Conservation (phyloP, 2,329 filamentous ascomycete species). For the Xylariaceae sp. region DNA sequence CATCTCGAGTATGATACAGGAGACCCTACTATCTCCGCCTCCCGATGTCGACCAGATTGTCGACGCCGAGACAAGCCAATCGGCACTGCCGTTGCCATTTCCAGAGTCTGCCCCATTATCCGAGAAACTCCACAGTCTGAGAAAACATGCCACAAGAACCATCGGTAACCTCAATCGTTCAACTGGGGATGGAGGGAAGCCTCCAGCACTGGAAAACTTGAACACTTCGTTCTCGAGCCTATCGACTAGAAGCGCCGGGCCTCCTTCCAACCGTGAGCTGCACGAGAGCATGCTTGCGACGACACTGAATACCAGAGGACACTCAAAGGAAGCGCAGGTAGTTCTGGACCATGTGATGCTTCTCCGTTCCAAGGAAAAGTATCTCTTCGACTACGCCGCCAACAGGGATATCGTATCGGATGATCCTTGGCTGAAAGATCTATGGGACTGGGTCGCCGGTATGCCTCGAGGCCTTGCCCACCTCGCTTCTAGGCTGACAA, state of each 20-base stretch:
- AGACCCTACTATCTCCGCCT: constrained; percentile 29
- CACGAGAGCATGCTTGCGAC: constrained; percentile 47
- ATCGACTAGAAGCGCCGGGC: constrained; percentile 28
- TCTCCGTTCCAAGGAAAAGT: constrained; percentile 52
- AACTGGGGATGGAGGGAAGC: constrained; percentile 9
- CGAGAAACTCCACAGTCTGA: constrained; percentile 41
- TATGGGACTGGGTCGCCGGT: constrained; percentile 73
- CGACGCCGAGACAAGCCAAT: constrained; percentile 28
- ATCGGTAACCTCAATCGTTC: constrained; percentile 7
- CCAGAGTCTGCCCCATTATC: constrained; percentile 34
- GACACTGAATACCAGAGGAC: constrained; percentile 35
- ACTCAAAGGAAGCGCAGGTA: constrained; percentile 43
- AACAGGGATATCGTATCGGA: constrained; percentile 64
- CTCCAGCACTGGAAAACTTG: constrained; percentile 14
- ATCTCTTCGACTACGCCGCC: constrained; percentile 54
- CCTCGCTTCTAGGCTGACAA: too few relatives aligned
- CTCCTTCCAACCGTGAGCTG: constrained; percentile 44
- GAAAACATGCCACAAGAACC: constrained; percentile 26
- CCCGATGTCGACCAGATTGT: constrained; percentile 27
- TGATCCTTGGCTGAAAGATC: constrained; percentile 65
- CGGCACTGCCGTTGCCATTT: constrained; percentile 34
- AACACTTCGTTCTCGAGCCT: constrained; percentile 28
- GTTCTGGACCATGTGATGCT: constrained; percentile 52
- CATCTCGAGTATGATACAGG: constrained; percentile 34
- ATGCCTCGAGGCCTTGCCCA: too few relatives aligned